Base-by-base conservation (phyloP, 768 basidiomycete species). In the Neoboletus brunneissimus region DNA sequence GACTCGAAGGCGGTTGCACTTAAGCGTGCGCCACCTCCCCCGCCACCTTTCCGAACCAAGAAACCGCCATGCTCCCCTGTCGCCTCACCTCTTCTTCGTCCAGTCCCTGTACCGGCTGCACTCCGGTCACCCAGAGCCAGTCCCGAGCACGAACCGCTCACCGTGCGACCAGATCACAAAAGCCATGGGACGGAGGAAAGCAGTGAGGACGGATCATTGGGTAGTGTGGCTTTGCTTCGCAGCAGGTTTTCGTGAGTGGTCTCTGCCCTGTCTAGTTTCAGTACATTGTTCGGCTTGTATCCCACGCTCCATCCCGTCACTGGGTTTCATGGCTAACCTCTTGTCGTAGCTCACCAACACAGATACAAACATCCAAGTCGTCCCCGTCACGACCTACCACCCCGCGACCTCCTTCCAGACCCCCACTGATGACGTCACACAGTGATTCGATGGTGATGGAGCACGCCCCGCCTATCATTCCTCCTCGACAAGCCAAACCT, bases 1-100 rank as follows among this genome's bases (percentile, higher is more conserved):
- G 86, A 88, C 61, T 59, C 83, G 44, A 80, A 79, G 54, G 48
- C 62, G 7, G 48, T 60, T 11, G 64, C 71, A 15, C 67, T 70
- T 5, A 81, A 77, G 58, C 78, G 83, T 48, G 77, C 79, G 3
- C 85, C 86, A 0, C 86, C 86, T 0, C 86, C 86, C 1, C 81
- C 82, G 2, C 79, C 82, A n/a, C 68, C 78, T 3, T 46, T 70
- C 67, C 55, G 69, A 56, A 40, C 60, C 54, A 67, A 79, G 72
- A 72, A 66, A 44, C 42, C 61, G 10, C 32, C 61, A n/a, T 75
- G 76, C 3, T 77, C 77, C 2, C 76, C 79, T 18, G 60, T 68
- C 18, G 71, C 72, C 25, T 80, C 83, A 1, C 83, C 83, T 20
- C 72, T 81, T n/a, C 64, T 83, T 52, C 77, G 81, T 16, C 83